Conservation (phyloP, 768 basidiomycete genomes). For the Myochromella boudieri region DNA sequence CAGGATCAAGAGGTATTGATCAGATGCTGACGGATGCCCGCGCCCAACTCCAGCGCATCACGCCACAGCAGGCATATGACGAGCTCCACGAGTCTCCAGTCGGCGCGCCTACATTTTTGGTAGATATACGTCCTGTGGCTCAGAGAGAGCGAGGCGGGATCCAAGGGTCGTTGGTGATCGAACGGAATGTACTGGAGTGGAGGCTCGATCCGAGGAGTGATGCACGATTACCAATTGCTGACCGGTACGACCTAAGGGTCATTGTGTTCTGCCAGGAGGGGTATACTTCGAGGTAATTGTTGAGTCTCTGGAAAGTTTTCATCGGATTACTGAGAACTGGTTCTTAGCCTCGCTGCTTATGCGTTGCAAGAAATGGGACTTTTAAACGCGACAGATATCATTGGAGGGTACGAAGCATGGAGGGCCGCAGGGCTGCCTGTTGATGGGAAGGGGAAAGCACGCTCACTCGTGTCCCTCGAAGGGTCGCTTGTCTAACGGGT, state of each 20-base stretch:
- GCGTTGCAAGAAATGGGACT: constrained; percentile 69
- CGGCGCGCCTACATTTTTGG: constrained; percentile 66
- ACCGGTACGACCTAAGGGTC: constrained; percentile 72
- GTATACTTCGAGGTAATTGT: constrained; percentile 54
- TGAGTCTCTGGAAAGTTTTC: not conserved
- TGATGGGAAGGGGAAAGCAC: constrained; percentile 22
- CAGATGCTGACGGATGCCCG: constrained; percentile 59
- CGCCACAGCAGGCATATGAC: constrained; percentile 56
- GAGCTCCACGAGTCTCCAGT: constrained; percentile 55
- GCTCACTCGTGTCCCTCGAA: constrained; percentile 1
- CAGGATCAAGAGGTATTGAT: constrained; percentile 60
- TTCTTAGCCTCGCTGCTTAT: constrained; percentile 61
- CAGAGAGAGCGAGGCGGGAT: constrained; percentile 64
- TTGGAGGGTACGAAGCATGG: constrained; percentile 77
- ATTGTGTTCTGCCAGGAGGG: constrained; percentile 80
- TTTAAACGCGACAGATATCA: constrained; percentile 73
- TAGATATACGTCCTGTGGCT: constrained; percentile 71
- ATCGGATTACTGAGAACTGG: not conserved
- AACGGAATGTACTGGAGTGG: constrained; percentile 80
- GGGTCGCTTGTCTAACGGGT: constrained; percentile 1
- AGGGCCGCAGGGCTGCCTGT: constrained; percentile 64
- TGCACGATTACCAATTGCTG: constrained; percentile 61
- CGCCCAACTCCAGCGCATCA: constrained; percentile 63
- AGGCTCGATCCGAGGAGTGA: constrained; percentile 70
- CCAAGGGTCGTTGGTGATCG: constrained; percentile 68